Evolutionary conservation across 805 yeast genomes (phyloP).

Genomic region (Spathaspora arborariae): DNA sequence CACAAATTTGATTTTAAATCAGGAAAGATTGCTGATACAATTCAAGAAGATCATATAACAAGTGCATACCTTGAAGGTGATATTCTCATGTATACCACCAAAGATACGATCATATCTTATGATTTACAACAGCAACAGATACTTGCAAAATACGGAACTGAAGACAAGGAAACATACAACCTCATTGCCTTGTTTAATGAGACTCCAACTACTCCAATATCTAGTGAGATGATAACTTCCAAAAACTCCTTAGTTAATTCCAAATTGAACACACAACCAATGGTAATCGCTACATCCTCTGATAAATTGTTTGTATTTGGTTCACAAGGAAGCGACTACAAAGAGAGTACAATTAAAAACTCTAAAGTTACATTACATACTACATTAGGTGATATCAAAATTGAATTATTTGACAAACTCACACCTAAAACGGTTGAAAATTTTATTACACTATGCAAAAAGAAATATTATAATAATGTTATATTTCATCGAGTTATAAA

Average conservation of each 20-base stretch:
- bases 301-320: neutral
- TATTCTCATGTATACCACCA: neutral
- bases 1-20: conserved; percentile 27
- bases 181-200: neutral
- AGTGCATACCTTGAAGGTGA: neutral
- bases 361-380: conserved; percentile 25
- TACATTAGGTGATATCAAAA: conserved; percentile 32
- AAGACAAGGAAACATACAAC: neutral
- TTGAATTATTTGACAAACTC: conserved; percentile 39
- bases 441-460: conserved; percentile 40
- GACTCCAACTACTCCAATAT: neutral
- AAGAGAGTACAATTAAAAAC: neutral
- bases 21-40: conserved; percentile 22
- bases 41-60: conserved; percentile 1
- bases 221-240: neutral
- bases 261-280: neutral
- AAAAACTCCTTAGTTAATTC: neutral
- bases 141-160: neutral
- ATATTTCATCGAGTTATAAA: conserved; percentile 61
- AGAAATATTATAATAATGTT: conserved; percentile 38
- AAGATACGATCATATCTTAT: neutral
- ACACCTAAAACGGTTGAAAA: conserved; percentile 60
- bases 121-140: neutral
- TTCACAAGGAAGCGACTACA: neutral
- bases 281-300: neutral